Evolutionary conservation across 2,329 filamentous ascomycete genomes (phyloP).

Genomic region (Beauveria rudraprayagi): DNA sequence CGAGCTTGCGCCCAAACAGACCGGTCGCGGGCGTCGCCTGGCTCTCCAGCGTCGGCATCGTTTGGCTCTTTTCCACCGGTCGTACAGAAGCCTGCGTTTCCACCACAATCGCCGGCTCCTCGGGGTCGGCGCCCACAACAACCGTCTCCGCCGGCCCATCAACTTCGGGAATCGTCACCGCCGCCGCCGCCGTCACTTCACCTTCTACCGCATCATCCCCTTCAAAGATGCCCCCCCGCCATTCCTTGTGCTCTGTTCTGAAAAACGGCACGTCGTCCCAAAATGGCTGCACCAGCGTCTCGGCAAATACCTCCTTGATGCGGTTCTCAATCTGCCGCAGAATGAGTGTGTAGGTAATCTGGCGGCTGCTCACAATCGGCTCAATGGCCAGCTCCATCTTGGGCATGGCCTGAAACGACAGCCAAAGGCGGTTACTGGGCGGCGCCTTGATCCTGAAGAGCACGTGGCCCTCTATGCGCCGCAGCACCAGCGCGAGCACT

Average conservation of each 20-base stretch:
- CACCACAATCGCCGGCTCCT: not conserved
- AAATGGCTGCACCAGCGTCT: conserved; percentile 84
- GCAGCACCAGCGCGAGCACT: conserved; percentile 76
- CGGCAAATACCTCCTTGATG: conserved; percentile 87
- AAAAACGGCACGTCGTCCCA: conserved; percentile 96
- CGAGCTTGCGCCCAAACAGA: conserved; percentile 43
- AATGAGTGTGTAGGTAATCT: conserved; percentile 91
- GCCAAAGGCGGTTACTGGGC: conserved; percentile 93
- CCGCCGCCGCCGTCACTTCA: not conserved
- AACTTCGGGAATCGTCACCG: not conserved
- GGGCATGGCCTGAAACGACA: conserved; percentile 88
- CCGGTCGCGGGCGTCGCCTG: conserved; percentile 27
- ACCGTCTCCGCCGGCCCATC: not conserved
- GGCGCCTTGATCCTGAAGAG: conserved; percentile 86
- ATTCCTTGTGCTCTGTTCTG: conserved; percentile 66
- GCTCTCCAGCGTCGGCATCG: conserved; percentile 35
- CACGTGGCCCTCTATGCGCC: conserved; percentile 76
- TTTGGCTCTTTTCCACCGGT: conserved; percentile 49
- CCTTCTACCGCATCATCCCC: conserved; percentile 40
- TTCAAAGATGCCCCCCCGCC: conserved; percentile 77
- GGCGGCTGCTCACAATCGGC: conserved; percentile 87
- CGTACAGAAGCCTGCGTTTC: conserved; percentile 33
- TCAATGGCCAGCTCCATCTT: conserved; percentile 92
- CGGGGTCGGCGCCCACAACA: not conserved
- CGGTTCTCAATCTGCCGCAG: conserved; percentile 88